Evolutionary conservation across 768 basidiomycete genomes (phyloP).

Genomic region (Boletus fagicola): DNA sequence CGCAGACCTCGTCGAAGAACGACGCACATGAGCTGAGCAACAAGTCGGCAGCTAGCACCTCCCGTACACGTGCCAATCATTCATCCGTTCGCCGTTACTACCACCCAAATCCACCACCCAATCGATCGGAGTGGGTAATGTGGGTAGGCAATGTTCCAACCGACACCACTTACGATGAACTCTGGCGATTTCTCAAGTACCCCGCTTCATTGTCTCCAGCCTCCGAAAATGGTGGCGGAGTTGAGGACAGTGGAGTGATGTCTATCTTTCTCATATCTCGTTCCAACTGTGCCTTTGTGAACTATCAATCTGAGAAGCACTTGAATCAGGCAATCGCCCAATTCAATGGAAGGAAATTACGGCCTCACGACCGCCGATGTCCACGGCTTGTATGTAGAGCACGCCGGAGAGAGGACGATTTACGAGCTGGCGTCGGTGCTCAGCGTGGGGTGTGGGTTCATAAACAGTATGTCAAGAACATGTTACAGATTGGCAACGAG

Average conservation of each 20-base stretch:
- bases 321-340: slow-evolving; percentile 64
- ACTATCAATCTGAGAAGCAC: slow-evolving; percentile 65
- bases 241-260: slow-evolving; percentile 52
- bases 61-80: slow-evolving; percentile 23
- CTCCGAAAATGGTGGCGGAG: background rate
- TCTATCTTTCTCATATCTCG: slow-evolving; percentile 93
- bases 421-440: slow-evolving; percentile 86
- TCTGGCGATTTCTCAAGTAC: slow-evolving; percentile 79
- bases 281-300: slow-evolving; percentile 94
- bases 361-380: slow-evolving; percentile 70
- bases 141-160: slow-evolving; percentile 93
- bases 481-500: slow-evolving; percentile 39
- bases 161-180: slow-evolving; percentile 79
- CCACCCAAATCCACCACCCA: slow-evolving; percentile 68
- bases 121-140: slow-evolving; percentile 92
- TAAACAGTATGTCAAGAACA: slow-evolving; percentile 71
- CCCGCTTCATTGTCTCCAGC: slow-evolving; percentile 16
- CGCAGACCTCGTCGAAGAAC: background rate
- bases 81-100: slow-evolving; percentile 50
- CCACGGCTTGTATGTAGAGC: slow-evolving; percentile 81
- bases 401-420: slow-evolving; percentile 77
- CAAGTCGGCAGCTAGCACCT: background rate
- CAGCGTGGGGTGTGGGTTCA: slow-evolving; percentile 89
- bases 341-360: slow-evolving; percentile 71
- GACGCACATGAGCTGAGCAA: background rate